Evolutionary conservation across 2,329 filamentous ascomycete genomes (phyloP), one percentile per base, ranked within the genome.

Genomic region (Penicillium sp.): DNA sequence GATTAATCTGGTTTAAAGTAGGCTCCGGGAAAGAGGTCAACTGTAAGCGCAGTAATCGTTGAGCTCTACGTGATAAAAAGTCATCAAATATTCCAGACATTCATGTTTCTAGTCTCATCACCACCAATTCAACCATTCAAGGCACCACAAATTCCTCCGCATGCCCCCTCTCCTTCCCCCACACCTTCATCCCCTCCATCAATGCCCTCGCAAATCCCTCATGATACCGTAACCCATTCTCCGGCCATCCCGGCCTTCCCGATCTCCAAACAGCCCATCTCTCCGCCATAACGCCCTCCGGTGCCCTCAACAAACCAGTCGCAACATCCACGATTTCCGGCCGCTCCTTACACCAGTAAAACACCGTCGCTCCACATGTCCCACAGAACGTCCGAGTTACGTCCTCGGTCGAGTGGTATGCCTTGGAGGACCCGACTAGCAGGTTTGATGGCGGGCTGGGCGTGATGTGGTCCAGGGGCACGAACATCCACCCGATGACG

Each of bases 331-430:
- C 70, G 38, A 80, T 65, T 5, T 63, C 65, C 12, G 70, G 70
- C 56, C 80, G 67, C 5, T 76, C 75, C n/a, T 74, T 70, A 33
- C 68, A 71, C 22, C 64, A 62, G 60, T 76, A 83, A 57, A 80
- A 80, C 3, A 81, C 76, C 2, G 72, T 77, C 7, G 82, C 81
- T 0, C 81, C 81, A 64, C 82, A 84, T 0, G 45, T 72, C 4
- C 75, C 73, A 65, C 82, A 84, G 67, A 83, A 83, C 13, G 75
- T 76, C 33, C 81, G 73, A 15, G 69, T 67, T 6, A 79, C 77
- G 3, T 67, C 73, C 1, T 65, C 17, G 2, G 76, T 79, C 5
- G 77, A 81, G 8, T 64, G 60, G 62, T 81, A 82, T 2, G 61
- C 60, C 62, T 79, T 80, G 30, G 78, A 67, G 1, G 78, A 77